phyloP scores from a whole-genome alignment of 1,284 basidiomycete species.

The Vanrija sp. region DNA sequence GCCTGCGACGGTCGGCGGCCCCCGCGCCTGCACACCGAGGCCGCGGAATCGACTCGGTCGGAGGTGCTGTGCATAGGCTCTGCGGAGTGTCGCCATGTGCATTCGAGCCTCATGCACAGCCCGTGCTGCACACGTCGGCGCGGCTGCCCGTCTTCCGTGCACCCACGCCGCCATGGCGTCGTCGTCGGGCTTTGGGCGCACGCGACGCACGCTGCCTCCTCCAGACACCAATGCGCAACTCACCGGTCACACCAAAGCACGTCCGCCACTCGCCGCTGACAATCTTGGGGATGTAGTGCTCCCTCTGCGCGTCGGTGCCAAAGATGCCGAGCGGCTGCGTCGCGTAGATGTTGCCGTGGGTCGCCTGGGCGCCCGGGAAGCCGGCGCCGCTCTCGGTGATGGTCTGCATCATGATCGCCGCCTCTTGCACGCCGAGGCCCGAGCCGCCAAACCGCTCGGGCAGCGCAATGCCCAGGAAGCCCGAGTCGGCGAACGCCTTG shows the following conservation, averaged over 20 bases:
- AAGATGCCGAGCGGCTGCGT: constrained; percentile 17
- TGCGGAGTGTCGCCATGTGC: too few relatives aligned
- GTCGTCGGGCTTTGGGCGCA: too few relatives aligned
- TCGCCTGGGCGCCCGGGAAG: constrained; percentile 16
- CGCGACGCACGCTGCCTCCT: too few relatives aligned
- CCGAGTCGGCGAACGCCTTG: constrained; percentile 17
- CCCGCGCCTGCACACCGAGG: too few relatives aligned
- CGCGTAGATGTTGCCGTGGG: constrained; percentile 18
- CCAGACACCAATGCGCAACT: too few relatives aligned
- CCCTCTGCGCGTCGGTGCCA: constrained; percentile 16
- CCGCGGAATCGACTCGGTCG: too few relatives aligned
- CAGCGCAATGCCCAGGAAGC: constrained; percentile 16
- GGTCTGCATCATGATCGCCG: constrained; percentile 19
- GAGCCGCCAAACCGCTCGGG: constrained; percentile 15
- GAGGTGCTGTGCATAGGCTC: too few relatives aligned
- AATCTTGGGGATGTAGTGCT: constrained; percentile 16
- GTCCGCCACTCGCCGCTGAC: constrained; percentile 13
- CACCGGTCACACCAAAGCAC: constrained; percentile 13
- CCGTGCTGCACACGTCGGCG: too few relatives aligned
- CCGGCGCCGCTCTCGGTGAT: constrained; percentile 18
- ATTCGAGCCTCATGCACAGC: too few relatives aligned
- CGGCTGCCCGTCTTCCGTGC: too few relatives aligned
- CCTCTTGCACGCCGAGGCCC: constrained; percentile 14
- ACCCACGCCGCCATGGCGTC: too few relatives aligned
- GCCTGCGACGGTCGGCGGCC: too few relatives aligned